phyloP scores from a whole-genome alignment of 2,329 filamentous ascomycete species.

The Geosmithia flava region DNA sequence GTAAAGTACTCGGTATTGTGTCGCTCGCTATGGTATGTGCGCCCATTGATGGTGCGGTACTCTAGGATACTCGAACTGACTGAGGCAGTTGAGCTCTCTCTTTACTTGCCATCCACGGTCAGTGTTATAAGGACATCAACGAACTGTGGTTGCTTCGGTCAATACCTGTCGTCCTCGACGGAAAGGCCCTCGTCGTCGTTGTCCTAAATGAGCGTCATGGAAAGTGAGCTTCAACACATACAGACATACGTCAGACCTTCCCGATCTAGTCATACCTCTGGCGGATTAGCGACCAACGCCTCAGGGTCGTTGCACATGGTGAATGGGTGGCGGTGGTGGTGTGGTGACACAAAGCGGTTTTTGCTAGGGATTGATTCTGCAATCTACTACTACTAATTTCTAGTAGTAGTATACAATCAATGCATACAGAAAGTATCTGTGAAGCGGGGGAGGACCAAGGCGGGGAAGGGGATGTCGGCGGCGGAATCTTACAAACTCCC shows the following conservation, averaged over 20 bases:
- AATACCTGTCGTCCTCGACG: not conserved
- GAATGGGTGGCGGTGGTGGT: no score
- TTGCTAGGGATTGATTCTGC: no score
- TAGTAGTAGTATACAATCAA: no score
- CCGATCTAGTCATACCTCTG: not conserved
- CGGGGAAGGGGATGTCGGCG: no score
- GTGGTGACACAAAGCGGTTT: not conserved
- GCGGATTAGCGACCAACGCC: not conserved
- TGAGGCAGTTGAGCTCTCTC: constrained; percentile 10
- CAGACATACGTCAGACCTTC: no score
- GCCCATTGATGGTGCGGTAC: constrained; percentile 15
- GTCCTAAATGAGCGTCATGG: not conserved
- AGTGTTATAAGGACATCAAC: no score
- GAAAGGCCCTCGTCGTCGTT: not conserved
- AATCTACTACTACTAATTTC: no score
- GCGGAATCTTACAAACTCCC: no score
- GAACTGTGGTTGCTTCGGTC: no score
- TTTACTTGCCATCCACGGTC: not conserved
- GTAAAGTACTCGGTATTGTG: constrained; percentile 5
- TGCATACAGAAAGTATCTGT: no score
- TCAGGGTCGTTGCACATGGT: not conserved
- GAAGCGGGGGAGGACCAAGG: no score
- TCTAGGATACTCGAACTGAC: constrained; percentile 14
- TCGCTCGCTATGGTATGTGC: constrained; percentile 15
- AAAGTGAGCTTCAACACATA: no score